Conservation (phyloP, 2,329 filamentous ascomycete species). For the Tolypocladium sp. region DNA sequence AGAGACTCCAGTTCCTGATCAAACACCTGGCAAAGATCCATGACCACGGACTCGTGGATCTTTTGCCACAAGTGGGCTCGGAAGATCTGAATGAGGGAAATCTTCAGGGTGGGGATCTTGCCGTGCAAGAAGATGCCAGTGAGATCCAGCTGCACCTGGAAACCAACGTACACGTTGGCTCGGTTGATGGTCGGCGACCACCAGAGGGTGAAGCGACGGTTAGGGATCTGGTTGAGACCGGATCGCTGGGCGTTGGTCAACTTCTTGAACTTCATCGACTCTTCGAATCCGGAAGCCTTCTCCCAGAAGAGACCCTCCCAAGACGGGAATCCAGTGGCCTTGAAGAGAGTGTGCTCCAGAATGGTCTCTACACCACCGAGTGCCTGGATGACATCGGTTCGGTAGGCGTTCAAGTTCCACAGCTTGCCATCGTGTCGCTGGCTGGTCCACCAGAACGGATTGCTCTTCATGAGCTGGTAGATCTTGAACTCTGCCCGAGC, state of each 20-base stretch:
- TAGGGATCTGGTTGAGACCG: conserved; percentile 96
- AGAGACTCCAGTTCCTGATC: conserved; percentile 94
- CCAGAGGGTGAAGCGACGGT: conserved; percentile 96
- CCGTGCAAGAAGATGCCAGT: conserved; percentile 99
- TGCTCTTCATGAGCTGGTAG: conserved; percentile 98
- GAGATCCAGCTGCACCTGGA: conserved; percentile 95
- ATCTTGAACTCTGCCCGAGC: conserved; percentile 94
- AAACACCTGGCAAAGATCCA: conserved; percentile 98
- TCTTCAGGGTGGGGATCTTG: conserved; percentile 97
- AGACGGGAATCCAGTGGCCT: conserved; percentile 89
- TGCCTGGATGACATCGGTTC: conserved; percentile 94
- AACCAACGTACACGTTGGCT: conserved; percentile 97
- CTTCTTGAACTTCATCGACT: conserved; percentile 96
- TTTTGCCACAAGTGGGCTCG: conserved; percentile 99
- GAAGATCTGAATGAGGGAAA: conserved; percentile 98
- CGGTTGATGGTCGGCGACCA: conserved; percentile 92
- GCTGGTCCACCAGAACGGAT: conserved; percentile 99
- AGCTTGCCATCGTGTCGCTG: conserved; percentile 95
- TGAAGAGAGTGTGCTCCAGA: conserved; percentile 92
- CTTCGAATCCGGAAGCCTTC: conserved; percentile 49
- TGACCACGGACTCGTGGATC: conserved; percentile 96
- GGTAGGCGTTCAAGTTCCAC: conserved; percentile 93
- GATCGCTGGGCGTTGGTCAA: conserved; percentile 93
- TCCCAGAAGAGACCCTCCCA: conserved; percentile 98
- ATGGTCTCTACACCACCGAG: conserved; percentile 96